Conservation (phyloP, 441 rosid species). For the Adansonia madagascariensis region DNA sequence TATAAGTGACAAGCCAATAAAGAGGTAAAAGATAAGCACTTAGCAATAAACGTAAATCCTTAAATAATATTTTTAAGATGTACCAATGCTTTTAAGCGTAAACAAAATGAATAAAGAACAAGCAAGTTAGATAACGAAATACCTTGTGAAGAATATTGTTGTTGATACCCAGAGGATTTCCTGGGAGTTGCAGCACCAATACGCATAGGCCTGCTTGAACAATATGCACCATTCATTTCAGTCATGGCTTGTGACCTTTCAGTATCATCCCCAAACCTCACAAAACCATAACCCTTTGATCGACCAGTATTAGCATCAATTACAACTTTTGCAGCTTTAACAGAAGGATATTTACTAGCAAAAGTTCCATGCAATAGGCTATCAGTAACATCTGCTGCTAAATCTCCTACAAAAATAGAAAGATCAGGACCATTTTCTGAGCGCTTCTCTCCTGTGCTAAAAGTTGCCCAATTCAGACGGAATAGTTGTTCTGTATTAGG, state of each 20-base stretch:
- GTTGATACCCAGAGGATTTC: constrained; percentile 80
- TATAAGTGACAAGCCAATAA: neutral
- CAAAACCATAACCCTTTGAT: constrained; percentile 95
- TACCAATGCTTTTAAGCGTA: neutral
- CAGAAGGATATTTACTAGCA: constrained; percentile 70
- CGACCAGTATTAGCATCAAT: constrained; percentile 84
- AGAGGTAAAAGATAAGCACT: neutral
- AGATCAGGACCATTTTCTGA: constrained; percentile 80
- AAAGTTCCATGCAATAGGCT: constrained; percentile 70
- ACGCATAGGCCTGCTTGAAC: constrained; percentile 93
- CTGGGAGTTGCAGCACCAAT: constrained; percentile 95
- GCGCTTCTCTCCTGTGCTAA: constrained; percentile 82
- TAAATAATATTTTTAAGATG: neutral
- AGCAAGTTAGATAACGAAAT: constrained; percentile 27
- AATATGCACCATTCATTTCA: constrained; percentile 92
- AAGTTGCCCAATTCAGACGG: constrained; percentile 95
- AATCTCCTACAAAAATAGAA: constrained; percentile 94
- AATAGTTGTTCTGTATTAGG: constrained; percentile 76
- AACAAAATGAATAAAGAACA: constrained; percentile 7
- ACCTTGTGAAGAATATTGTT: constrained; percentile 64
- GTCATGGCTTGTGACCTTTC: constrained; percentile 84
- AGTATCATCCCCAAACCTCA: constrained; percentile 85
- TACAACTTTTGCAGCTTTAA: constrained; percentile 90
- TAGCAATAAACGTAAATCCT: constrained; percentile 23
- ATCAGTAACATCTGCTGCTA: constrained; percentile 91